Evolutionary conservation across 2,329 filamentous ascomycete species (phyloP), one percentile per base, ranked within the genome.

Genomic region (Daldinia eschscholtzii): DNA sequence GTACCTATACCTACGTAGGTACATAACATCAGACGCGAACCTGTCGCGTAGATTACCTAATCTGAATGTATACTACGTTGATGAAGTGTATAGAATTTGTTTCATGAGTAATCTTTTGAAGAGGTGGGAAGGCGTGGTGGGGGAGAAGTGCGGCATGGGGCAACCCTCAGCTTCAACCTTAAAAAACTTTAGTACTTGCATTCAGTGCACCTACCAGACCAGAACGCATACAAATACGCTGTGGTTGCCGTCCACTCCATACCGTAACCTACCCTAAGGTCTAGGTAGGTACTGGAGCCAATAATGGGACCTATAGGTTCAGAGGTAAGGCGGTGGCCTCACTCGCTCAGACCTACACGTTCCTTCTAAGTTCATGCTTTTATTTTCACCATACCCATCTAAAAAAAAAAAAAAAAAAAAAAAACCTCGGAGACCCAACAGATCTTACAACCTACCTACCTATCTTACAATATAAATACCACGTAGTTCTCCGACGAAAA

Each of bases 161-260:
- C 9, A 3, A 28, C n/a, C 15, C 46, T 50, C 26, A 50, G 46
- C 46, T 13, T 50, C 23, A 50, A 50, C 46, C 46, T 50, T 50
- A 52, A 52, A 52, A 52, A 7, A 10, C 28, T 50, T 13, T 13
- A 28, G 23, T n/a, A 50, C 13, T 50, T 35, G 33, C 33, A 9
- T n/a, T 15, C 13, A 50, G 46, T 26, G 46, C 28, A 52, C 46
- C 13, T 52, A 18, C 28, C 28, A 33, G 15, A 33, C 26, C 6
- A 33, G 6, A 50, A 50, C 23, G 2, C 26, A 50, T 15, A 33
- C 15, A 52, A 52, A 33, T 26, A n/a, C 9, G 26, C 46, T 10
- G 15, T 18, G 33, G 26, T 33, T n/a, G n/a, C 46, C 46, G 28
- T 52, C 15, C 28, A 48, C 10, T 12, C 28, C 3, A 48, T 48